Percentiles rank a stretch among this genome's conserved stretches.
phyloP scores from a whole-genome alignment of 1,284 basidiomycete species.

The Sporisorium graminicola region DNA sequence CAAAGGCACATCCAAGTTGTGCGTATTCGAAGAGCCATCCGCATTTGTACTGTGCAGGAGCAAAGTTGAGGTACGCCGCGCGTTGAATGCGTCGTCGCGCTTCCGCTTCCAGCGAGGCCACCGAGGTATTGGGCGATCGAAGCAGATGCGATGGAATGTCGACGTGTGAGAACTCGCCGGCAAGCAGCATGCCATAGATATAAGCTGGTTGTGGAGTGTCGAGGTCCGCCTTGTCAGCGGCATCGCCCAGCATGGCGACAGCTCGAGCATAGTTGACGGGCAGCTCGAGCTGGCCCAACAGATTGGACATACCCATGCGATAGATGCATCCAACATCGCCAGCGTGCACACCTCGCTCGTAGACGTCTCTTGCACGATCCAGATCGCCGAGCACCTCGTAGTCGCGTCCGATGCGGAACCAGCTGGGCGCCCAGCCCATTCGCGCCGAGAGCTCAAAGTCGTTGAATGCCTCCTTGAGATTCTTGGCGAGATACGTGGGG shows the following conservation, averaged over 20 bases:
- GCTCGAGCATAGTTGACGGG: constrained; percentile 75
- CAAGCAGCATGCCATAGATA: constrained; percentile 81
- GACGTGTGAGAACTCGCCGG: constrained; percentile 72
- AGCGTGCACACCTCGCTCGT: constrained; percentile 80
- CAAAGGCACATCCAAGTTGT: constrained; percentile 84
- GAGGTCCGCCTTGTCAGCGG: constrained; percentile 81
- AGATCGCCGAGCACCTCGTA: constrained; percentile 87
- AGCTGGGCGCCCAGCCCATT: constrained; percentile 71
- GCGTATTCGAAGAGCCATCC: constrained; percentile 94
- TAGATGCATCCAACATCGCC: constrained; percentile 83
- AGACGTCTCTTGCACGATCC: constrained; percentile 81
- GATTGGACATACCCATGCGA: constrained; percentile 81
- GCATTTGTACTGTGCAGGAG: constrained; percentile 87
- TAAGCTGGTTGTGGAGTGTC: constrained; percentile 88
- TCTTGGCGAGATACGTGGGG: constrained; percentile 72
- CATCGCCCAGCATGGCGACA: constrained; percentile 80
- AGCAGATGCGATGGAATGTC: constrained; percentile 53
- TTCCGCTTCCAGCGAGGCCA: constrained; percentile 55
- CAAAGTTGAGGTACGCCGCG: constrained; percentile 86
- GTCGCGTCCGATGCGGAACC: constrained; percentile 90
- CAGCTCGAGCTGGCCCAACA: constrained; percentile 86
- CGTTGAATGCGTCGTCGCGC: constrained; percentile 75
- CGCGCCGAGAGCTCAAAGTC: constrained; percentile 75
- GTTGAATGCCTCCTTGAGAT: constrained; percentile 84
- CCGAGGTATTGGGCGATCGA: constrained; percentile 56